Conservation (phyloP, 208 protist species). For the Trypanosoma rangeli region DNA sequence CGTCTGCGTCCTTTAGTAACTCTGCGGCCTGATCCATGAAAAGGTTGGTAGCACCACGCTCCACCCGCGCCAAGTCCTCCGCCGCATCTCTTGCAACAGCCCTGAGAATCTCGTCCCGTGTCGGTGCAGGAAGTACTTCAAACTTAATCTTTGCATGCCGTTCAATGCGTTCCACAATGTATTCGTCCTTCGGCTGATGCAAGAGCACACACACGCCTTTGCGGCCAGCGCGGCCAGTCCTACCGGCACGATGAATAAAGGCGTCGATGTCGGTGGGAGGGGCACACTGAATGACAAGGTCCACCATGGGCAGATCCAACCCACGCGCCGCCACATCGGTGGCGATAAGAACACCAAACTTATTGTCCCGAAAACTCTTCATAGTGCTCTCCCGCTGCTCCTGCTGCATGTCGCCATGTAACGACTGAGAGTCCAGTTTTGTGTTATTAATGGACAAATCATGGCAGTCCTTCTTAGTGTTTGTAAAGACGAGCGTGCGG, state of each 20-base stretch:
- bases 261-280: slow-evolving; percentile 89
- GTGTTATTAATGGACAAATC: slow-evolving; percentile 89
- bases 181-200: slow-evolving; percentile 84
- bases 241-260: slow-evolving; percentile 97
- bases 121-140: slow-evolving; percentile 83
- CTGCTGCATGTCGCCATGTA: slow-evolving; percentile 96
- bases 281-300: slow-evolving; percentile 89
- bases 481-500: slow-evolving; percentile 92
- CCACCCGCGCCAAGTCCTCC: slow-evolving; percentile 87
- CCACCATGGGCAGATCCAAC: slow-evolving; percentile 86
- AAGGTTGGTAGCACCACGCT: slow-evolving; percentile 76
- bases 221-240: slow-evolving; percentile 94
- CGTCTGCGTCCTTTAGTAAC: slow-evolving; percentile 87
- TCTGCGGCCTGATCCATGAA: slow-evolving; percentile 89
- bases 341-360: slow-evolving; percentile 93
- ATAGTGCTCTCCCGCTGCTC: slow-evolving; percentile 92
- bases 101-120: slow-evolving; percentile 86
- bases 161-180: slow-evolving; percentile 89
- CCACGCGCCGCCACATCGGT: slow-evolving; percentile 93
- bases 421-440: slow-evolving; percentile 93
- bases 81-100: slow-evolving; percentile 81
- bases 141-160: slow-evolving; percentile 91
- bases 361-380: slow-evolving; percentile 92
- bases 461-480: slow-evolving; percentile 92
- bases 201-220: slow-evolving; percentile 90